These are phyloP conservation scores for Termitomyces sp. DNA, from an alignment of 768 basidiomycete species.

Conservation along the genomic window DNA sequence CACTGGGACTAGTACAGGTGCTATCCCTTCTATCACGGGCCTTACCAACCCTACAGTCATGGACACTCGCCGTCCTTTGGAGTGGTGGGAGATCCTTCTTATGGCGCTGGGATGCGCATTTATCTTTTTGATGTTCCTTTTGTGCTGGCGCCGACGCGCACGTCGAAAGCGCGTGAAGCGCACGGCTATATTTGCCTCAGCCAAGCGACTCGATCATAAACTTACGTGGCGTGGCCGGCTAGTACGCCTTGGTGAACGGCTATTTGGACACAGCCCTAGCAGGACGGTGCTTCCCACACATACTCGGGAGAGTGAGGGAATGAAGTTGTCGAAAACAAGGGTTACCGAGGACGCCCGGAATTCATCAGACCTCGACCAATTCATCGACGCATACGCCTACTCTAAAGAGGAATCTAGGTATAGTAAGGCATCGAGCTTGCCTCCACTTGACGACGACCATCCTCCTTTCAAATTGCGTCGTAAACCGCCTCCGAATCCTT, in stretches of 20 bases:
- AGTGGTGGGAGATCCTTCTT: conserved; percentile 84
- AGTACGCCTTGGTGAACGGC: conserved; percentile 46
- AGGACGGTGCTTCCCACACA: conserved; percentile 15
- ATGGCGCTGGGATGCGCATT: conserved; percentile 81
- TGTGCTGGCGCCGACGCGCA: conserved; percentile 66
- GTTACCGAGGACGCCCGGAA: conserved; percentile 47
- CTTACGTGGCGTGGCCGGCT: conserved; percentile 53
- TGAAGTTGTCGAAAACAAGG: conserved; percentile 44
- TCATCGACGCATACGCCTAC: conserved; percentile 45
- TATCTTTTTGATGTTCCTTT: conserved; percentile 62
- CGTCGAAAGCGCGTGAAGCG: conserved; percentile 62
- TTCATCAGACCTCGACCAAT: conserved; percentile 44
- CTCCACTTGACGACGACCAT: conserved; percentile 26
- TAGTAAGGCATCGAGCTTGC: conserved; percentile 34
- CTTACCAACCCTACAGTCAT: conserved; percentile 44
- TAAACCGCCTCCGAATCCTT: conserved; percentile 14
- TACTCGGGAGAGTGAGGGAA: conserved; percentile 33
- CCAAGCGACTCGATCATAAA: conserved; percentile 46
- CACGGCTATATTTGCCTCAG: conserved; percentile 59
- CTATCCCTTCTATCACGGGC: conserved; percentile 55
- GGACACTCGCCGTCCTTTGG: conserved; percentile 30
- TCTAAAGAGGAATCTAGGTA: conserved; percentile 33
- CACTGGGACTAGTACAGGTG: conserved; percentile 39
- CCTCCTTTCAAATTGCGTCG: conserved; percentile 9
- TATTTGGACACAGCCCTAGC: conserved; percentile 45